Percentiles rank a stretch among this genome's conserved stretches.
Evolutionary conservation across 139 green algal species (phyloP).

Genomic region (Ostreobium quekettii): DNA sequence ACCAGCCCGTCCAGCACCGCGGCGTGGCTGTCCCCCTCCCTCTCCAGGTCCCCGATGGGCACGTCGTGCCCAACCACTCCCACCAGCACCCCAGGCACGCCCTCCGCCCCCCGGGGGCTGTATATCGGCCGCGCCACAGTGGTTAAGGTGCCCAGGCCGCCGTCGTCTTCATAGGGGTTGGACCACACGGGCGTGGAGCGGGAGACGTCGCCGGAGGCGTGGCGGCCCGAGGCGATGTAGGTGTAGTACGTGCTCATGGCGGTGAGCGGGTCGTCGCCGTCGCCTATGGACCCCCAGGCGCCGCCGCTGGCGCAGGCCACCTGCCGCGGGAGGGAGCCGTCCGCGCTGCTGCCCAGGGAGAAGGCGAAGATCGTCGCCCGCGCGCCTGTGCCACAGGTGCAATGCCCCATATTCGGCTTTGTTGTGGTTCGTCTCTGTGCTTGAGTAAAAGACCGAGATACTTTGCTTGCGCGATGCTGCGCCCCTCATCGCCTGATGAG

Average conservation of each 20-base stretch:
- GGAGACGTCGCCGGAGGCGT: too few species aligned
- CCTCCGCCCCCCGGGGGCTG: neutral
- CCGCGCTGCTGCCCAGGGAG: constrained; percentile 1
- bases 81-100: neutral
- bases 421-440: too few species aligned
- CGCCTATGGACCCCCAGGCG: constrained; percentile 6
- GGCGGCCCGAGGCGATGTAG: neutral
- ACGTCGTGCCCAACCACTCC: constrained; percentile 15
- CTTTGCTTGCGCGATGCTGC: too few species aligned
- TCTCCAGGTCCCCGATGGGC: neutral
- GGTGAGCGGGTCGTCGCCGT: neutral
- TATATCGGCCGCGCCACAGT: constrained; percentile 10
- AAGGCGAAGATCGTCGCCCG: constrained; percentile 17
- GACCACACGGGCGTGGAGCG: constrained; percentile 10
- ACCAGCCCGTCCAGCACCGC: constrained; percentile 11
- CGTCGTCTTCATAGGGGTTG: constrained; percentile 9
- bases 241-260: constrained; percentile 6
- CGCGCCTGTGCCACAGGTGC: too few species aligned
- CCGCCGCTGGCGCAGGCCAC: constrained; percentile 8
- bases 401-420: too few species aligned
- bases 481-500: too few species aligned
- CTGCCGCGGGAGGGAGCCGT: constrained; percentile 13
- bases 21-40: too few species aligned
- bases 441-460: too few species aligned
- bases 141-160: constrained; percentile 13